A percentile compares a stretch with the other conserved stretches of the same genome.
Conservation (phyloP, 345 rosid species). For the Ceriops decandra region DNA sequence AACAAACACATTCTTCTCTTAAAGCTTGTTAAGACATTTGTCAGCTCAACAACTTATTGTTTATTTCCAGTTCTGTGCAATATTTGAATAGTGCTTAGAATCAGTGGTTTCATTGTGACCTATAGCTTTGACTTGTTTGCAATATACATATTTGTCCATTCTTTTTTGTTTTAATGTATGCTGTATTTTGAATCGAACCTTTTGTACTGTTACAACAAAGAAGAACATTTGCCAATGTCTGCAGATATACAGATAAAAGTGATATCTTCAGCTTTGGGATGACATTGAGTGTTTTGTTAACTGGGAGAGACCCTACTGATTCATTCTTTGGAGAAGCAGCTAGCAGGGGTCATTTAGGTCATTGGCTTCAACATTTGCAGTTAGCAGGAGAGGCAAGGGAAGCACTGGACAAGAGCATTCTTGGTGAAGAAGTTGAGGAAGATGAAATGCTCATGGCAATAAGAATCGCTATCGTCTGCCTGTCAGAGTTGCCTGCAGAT, state of each 20-base stretch:
- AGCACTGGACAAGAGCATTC: constrained; percentile 75
- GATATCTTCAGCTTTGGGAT: constrained; percentile 95
- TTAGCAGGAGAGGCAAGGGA: constrained; percentile 78
- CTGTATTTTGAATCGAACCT: background rate
- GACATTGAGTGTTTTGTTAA: constrained; percentile 75
- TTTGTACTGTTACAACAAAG: constrained; percentile 7
- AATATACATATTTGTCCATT: no score
- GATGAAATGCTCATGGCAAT: constrained; percentile 97
- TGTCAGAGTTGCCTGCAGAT: constrained; percentile 82
- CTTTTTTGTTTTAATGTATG: no score
- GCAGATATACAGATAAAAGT: constrained; percentile 81
- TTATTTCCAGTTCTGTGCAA: no score
- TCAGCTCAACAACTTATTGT: no score
- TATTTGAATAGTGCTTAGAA: no score
- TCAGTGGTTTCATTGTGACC: no score
- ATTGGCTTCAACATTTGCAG: constrained; percentile 84
- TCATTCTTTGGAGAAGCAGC: constrained; percentile 63
- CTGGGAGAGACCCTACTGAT: constrained; percentile 70
- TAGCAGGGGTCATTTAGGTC: constrained; percentile 57
- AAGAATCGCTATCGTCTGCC: constrained; percentile 75
- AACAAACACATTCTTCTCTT: background rate
- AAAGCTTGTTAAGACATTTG: background rate
- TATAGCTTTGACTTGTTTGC: no score
- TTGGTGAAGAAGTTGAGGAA: constrained; percentile 92
- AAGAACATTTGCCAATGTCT: background rate